Conservation (phyloP, 2,329 filamentous ascomycete species). For the Alternaria sp. region DNA sequence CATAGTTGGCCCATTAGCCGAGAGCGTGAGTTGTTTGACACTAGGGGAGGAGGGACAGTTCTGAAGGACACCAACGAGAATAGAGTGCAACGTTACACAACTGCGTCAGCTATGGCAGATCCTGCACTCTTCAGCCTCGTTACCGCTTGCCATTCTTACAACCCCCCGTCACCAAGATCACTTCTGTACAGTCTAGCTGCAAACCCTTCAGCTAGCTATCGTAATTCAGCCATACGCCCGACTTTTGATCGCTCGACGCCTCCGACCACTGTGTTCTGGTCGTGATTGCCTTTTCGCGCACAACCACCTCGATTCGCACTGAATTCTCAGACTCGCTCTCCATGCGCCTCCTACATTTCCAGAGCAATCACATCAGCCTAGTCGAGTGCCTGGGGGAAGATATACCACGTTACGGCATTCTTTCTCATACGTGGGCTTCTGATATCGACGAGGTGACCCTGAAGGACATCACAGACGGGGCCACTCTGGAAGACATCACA, state of each 20-base stretch:
- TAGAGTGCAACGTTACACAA: too few species aligned
- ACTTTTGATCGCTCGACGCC: not conserved
- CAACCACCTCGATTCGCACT: not conserved
- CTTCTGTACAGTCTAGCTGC: too few species aligned
- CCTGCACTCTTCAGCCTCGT: too few species aligned
- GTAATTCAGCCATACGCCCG: too few species aligned
- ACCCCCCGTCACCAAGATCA: too few species aligned
- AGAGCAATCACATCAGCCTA: not conserved
- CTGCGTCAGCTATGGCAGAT: too few species aligned
- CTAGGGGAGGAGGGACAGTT: too few species aligned
- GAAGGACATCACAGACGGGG: not conserved
- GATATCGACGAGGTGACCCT: not conserved
- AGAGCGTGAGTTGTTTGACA: too few species aligned
- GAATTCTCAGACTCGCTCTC: not conserved
- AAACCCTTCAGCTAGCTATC: too few species aligned
- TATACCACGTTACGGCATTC: not conserved
- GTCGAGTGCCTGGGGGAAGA: not conserved
- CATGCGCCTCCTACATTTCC: not conserved
- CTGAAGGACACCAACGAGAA: too few species aligned
- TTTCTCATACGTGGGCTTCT: not conserved
- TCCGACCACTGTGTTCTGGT: fast-evolving
- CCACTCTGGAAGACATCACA: not conserved
- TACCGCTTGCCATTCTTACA: too few species aligned
- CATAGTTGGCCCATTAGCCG: too few species aligned
- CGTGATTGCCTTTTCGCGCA: not conserved